Percentiles rank a stretch among this genome's conserved stretches.
Conservation (phyloP, 2,329 filamentous ascomycete species). For the Claviceps quebecensis region DNA sequence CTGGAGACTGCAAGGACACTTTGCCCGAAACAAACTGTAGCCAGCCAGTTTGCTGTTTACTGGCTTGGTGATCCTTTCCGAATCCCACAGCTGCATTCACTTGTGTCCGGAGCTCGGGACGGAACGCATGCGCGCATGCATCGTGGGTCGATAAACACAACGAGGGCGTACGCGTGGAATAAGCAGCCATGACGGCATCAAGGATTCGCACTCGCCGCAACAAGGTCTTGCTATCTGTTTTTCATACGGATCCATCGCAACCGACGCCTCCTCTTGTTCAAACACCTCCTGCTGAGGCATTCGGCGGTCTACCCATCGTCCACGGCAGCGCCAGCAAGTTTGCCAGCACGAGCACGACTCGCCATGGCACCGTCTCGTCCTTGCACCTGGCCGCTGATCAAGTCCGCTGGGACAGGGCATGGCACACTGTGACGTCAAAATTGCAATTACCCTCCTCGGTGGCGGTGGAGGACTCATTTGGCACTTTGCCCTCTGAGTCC, state of each 20-base stretch:
- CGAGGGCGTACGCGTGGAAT: background rate
- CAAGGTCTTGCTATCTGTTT: conserved; percentile 41
- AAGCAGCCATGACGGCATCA: conserved; percentile 23
- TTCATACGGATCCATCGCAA: conserved; percentile 35
- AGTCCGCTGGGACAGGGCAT: conserved; percentile 44
- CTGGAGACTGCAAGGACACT: background rate
- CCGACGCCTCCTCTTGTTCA: conserved; percentile 30
- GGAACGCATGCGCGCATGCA: background rate
- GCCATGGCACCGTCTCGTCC: conserved; percentile 6
- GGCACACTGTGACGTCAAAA: conserved; percentile 45
- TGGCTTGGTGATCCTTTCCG: background rate
- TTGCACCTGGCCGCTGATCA: conserved; percentile 29
- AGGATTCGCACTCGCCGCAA: conserved; percentile 33
- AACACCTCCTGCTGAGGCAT: conserved; percentile 29
- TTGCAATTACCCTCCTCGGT: conserved; percentile 44
- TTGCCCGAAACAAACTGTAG: background rate
- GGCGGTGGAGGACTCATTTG: conserved; percentile 40
- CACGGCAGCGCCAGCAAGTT: conserved; percentile 5
- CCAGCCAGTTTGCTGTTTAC: background rate
- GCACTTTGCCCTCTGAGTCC: conserved; percentile 28
- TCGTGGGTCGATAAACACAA: background rate
- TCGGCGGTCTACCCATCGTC: conserved; percentile 26
- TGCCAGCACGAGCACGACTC: conserved; percentile 6
- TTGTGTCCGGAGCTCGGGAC: background rate
- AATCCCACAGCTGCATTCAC: background rate